Conservation (phyloP, 805 yeast genomes). For the Kurtzmaniella cleridarum region DNA sequence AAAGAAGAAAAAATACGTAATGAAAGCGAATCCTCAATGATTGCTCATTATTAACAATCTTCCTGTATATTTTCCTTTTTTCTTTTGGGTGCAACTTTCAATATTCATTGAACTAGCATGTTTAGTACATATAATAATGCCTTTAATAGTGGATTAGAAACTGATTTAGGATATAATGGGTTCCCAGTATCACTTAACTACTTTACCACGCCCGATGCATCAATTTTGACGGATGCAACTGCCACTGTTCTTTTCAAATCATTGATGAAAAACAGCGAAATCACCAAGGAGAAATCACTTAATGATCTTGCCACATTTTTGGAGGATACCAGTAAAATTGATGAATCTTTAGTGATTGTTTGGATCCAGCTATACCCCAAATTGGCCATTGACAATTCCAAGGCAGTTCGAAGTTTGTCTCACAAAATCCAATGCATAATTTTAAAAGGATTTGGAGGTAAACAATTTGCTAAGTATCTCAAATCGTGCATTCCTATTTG, state of each 20-base stretch:
- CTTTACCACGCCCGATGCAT: constrained; percentile 70
- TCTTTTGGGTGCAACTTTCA: too few relatives aligned
- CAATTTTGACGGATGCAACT: constrained; percentile 33
- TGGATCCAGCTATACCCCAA: constrained; percentile 85
- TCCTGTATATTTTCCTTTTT: neutral
- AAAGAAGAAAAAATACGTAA: too few relatives aligned
- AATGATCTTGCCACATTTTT: constrained; percentile 40
- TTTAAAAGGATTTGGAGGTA: constrained; percentile 45
- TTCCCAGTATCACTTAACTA: constrained; percentile 64
- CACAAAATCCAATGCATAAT: constrained; percentile 59
- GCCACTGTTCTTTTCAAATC: constrained; percentile 68
- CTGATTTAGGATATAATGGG: constrained; percentile 27
- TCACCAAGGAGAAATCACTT: constrained; percentile 81
- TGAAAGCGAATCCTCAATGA: constrained; percentile 1
- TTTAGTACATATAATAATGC: too few relatives aligned
- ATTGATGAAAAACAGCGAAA: constrained; percentile 69
- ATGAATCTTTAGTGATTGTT: constrained; percentile 49
- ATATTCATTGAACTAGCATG: too few relatives aligned
- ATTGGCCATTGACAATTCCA: constrained; percentile 65
- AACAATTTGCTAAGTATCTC: constrained; percentile 57
- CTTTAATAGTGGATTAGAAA: neutral
- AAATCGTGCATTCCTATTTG: constrained; percentile 70
- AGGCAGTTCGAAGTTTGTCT: constrained; percentile 52
- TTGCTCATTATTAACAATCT: neutral
- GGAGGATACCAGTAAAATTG: constrained; percentile 14